These are phyloP conservation scores for Lojkania enalia DNA, from an alignment of 2,329 filamentous ascomycete genomes.

Conservation along the genomic window DNA sequence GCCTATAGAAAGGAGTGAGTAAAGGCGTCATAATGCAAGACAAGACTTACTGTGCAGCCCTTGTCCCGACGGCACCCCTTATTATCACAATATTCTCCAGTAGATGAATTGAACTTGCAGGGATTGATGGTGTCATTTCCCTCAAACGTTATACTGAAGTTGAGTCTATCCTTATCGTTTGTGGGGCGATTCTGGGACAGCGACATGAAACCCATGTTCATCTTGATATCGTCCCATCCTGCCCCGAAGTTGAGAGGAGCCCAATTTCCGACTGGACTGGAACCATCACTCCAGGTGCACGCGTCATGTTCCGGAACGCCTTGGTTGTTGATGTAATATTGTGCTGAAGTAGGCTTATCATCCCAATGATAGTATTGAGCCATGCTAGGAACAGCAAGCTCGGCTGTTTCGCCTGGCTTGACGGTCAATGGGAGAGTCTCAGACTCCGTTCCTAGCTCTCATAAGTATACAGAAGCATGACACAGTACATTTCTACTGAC, in stretches of 20 bases:
- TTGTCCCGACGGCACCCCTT: conserved; percentile 49
- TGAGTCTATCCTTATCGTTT: conserved; percentile 63
- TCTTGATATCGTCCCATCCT: conserved; percentile 59
- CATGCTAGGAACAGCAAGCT: conserved; percentile 76
- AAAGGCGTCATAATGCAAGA: not conserved
- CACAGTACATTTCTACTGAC: conserved; percentile 54
- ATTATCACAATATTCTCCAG: conserved; percentile 63
- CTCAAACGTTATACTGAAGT: conserved; percentile 77
- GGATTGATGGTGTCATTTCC: conserved; percentile 48
- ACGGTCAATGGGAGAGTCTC: conserved; percentile 80
- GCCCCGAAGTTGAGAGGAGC: conserved; percentile 85
- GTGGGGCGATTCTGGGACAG: conserved; percentile 85
- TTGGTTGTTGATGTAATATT: conserved; percentile 94
- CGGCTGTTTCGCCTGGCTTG: conserved; percentile 59
- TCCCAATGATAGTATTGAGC: conserved; percentile 77
- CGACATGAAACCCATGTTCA: conserved; percentile 70
- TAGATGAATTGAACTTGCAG: conserved; percentile 65
- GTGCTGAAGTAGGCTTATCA: conserved; percentile 75
- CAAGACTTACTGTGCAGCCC: conserved; percentile 64
- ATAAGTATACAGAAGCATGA: conserved; percentile 2
- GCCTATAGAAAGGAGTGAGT: conserved; percentile 20
- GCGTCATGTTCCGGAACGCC: conserved; percentile 68
- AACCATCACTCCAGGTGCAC: conserved; percentile 75
- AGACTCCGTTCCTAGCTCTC: conserved; percentile 65
- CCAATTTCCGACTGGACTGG: conserved; percentile 71